phyloP scores from a whole-genome alignment of 768 basidiomycete genomes.

The Lentinula aciculospora region DNA sequence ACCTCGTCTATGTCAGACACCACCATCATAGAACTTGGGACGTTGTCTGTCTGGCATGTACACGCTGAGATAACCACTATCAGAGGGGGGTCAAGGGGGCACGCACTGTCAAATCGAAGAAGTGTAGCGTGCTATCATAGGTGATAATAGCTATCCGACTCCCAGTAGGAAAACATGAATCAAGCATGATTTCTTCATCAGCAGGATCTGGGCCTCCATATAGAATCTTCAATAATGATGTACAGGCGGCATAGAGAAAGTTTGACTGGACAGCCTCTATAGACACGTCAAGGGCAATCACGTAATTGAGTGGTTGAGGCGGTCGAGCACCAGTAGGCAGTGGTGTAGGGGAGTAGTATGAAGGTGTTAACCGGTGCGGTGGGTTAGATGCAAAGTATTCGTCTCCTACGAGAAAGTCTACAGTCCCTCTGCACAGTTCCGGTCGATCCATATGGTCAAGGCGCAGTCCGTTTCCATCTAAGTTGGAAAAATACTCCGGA shows the following conservation, averaged over 20 bases:
- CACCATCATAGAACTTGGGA: conserved; percentile 61
- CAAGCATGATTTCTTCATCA: conserved; percentile 33
- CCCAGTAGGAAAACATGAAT: conserved; percentile 46
- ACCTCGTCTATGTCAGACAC: conserved; percentile 90
- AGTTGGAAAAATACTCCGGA: conserved; percentile 76
- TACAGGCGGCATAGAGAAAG: conserved; percentile 62
- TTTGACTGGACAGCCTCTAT: conserved; percentile 62
- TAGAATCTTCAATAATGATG: conserved; percentile 52
- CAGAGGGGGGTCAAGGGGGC: conserved; percentile 7
- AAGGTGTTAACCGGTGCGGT: conserved; percentile 41
- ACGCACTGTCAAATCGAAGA: conserved; percentile 84
- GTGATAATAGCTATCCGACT: conserved; percentile 76
- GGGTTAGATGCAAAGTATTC: conserved; percentile 85
- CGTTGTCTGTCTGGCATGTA: conserved; percentile 37
- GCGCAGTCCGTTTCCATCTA: conserved; percentile 73
- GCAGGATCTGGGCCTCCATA: conserved; percentile 44
- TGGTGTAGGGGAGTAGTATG: conserved; percentile 49
- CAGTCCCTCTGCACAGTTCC: conserved; percentile 85
- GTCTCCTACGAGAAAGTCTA: conserved; percentile 81
- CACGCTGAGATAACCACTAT: conserved; percentile 11
- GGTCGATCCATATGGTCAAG: conserved; percentile 78
- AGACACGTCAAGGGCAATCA: conserved; percentile 90
- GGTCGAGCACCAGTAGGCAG: conserved; percentile 37
- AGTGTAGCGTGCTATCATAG: conserved; percentile 76
- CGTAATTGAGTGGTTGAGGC: conserved; percentile 64